Evolutionary conservation across 2,329 filamentous ascomycete species (phyloP).

Genomic region (Didymella glomerata): DNA sequence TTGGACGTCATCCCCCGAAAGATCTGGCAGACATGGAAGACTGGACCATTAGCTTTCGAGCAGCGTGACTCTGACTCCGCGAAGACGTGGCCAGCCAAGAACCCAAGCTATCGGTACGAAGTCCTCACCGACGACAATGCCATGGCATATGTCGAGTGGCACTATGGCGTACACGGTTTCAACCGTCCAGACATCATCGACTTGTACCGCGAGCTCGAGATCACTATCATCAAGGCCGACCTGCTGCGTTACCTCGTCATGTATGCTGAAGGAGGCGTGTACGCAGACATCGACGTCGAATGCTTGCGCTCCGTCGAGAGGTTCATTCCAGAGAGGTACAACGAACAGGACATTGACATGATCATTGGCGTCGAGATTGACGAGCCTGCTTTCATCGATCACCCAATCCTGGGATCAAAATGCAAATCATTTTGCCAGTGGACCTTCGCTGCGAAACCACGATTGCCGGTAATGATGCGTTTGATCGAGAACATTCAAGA

Average conservation of each 20-base stretch:
- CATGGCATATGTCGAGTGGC: constrained; percentile 71
- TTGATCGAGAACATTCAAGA: constrained; percentile 73
- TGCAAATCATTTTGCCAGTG: constrained; percentile 77
- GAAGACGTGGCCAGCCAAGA: constrained; percentile 71
- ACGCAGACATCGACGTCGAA: constrained; percentile 68
- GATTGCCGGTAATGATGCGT: constrained; percentile 71
- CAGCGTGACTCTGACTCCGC: constrained; percentile 68
- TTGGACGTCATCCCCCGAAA: constrained; percentile 65
- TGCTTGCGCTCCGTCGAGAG: constrained; percentile 61
- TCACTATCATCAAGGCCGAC: constrained; percentile 73
- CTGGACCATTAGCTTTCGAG: constrained; percentile 72
- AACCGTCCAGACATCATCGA: constrained; percentile 65
- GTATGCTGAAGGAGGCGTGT: constrained; percentile 70
- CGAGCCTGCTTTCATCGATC: constrained; percentile 69
- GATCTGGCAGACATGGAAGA: constrained; percentile 82
- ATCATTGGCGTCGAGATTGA: constrained; percentile 77
- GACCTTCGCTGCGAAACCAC: constrained; percentile 76
- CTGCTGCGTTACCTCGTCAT: constrained; percentile 72
- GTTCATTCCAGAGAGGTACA: constrained; percentile 71
- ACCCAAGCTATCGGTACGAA: constrained; percentile 72
- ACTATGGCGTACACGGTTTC: constrained; percentile 71
- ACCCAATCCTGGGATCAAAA: constrained; percentile 72
- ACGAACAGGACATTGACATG: constrained; percentile 72
- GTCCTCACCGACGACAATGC: constrained; percentile 75
- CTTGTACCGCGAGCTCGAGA: constrained; percentile 46